These are phyloP conservation scores for Tardiomyces depauwii DNA, from an alignment of 1,139 yeast species.

Conservation along the genomic window DNA sequence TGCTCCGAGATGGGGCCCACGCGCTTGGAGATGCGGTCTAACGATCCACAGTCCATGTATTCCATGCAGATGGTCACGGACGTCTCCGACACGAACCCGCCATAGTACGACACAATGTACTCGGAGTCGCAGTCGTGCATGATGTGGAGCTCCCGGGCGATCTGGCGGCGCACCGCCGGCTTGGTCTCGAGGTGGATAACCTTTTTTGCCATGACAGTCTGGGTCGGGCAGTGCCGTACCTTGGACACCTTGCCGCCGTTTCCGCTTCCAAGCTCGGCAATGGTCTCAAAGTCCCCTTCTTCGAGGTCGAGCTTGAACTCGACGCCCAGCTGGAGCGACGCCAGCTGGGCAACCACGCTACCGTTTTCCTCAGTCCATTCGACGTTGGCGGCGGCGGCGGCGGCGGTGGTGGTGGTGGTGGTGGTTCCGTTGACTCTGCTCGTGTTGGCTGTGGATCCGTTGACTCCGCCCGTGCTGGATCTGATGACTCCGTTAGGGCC, in stretches of 20 bases:
- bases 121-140: slow-evolving; percentile 81
- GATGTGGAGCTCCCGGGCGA: slow-evolving; percentile 76
- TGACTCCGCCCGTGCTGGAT: too few relatives aligned
- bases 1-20: slow-evolving; percentile 49
- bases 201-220: slow-evolving; percentile 83
- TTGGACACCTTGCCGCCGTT: slow-evolving; percentile 90
- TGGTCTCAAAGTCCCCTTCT: slow-evolving; percentile 58
- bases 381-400: neutral
- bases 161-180: slow-evolving; percentile 70
- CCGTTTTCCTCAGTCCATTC: neutral
- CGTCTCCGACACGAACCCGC: slow-evolving; percentile 59
- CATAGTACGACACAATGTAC: slow-evolving; percentile 79
- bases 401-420: neutral
- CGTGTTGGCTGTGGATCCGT: too few relatives aligned
- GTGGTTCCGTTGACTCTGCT: too few relatives aligned
- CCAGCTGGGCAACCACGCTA: slow-evolving; percentile 2
- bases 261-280: slow-evolving; percentile 81
- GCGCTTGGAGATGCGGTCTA: slow-evolving; percentile 58
- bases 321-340: slow-evolving; percentile 33
- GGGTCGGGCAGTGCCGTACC: slow-evolving; percentile 80
- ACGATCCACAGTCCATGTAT: slow-evolving; percentile 88
- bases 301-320: slow-evolving; percentile 42
- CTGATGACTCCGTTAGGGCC: too few relatives aligned
- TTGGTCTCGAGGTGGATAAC: slow-evolving; percentile 80
- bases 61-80: slow-evolving; percentile 88